phyloP scores from a whole-genome alignment of 768 basidiomycete species.

The Tremella yokohamensis region DNA sequence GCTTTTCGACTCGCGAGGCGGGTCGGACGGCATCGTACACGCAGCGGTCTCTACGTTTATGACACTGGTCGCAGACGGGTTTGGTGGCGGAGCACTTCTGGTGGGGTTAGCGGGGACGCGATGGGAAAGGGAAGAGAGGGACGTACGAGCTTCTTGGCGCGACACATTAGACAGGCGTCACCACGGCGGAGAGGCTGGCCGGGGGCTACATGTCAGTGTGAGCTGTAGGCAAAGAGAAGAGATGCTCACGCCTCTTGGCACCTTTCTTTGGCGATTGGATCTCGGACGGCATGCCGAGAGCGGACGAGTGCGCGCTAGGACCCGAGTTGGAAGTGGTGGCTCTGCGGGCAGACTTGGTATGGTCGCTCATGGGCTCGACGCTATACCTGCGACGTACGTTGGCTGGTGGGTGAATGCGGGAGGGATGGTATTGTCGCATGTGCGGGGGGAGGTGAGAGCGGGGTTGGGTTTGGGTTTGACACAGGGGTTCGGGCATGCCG shows the following conservation, averaged over 20 bases:
- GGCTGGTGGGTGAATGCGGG: no score
- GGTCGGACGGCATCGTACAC: slow-evolving; percentile 39
- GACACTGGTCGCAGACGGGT: slow-evolving; percentile 36
- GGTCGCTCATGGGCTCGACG: no score
- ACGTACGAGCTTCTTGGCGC: slow-evolving; percentile 41
- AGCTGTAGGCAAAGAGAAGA: not conserved
- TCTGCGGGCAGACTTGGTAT: no score
- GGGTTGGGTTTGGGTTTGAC: no score
- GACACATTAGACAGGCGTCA: slow-evolving; percentile 41
- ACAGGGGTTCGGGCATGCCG: no score
- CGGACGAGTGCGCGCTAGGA: not conserved
- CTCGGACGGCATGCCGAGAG: not conserved
- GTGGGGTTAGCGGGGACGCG: not conserved
- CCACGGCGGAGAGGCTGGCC: slow-evolving; percentile 34
- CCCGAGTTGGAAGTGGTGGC: no score
- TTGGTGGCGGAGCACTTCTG: slow-evolving; percentile 40
- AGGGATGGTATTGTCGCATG: no score
- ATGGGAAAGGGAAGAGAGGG: not conserved
- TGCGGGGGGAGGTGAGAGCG: no score
- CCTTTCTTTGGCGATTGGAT: not conserved
- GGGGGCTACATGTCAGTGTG: slow-evolving; percentile 13
- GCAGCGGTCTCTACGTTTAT: slow-evolving; percentile 37
- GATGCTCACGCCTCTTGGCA: not conserved
- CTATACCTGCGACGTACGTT: no score
- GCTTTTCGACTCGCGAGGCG: slow-evolving; percentile 37